Evolutionary conservation across 768 basidiomycete genomes (phyloP).

Genomic region (Mycena epipterygia): DNA sequence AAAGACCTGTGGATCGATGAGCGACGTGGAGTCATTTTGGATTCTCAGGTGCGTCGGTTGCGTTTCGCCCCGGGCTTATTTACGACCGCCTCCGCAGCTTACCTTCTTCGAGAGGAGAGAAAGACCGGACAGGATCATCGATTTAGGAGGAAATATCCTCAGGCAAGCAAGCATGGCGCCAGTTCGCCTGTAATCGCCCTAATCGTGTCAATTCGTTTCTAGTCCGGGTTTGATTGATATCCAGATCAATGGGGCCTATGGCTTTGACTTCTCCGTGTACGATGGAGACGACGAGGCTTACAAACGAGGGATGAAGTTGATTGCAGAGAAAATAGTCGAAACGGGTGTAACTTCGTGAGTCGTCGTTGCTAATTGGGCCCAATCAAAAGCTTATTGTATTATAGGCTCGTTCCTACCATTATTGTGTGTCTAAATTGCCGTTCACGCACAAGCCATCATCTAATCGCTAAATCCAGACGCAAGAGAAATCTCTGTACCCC

Average conservation of each 20-base stretch:
- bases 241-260: slow-evolving; percentile 92
- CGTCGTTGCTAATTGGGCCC: neutral
- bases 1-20: slow-evolving; percentile 90
- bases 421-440: slow-evolving; percentile 63
- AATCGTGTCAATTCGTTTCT: slow-evolving; percentile 11
- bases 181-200: slow-evolving; percentile 10
- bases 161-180: slow-evolving; percentile 56
- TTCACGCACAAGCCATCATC: slow-evolving; percentile 1
- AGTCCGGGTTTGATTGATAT: slow-evolving; percentile 91
- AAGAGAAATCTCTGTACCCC: slow-evolving; percentile 81
- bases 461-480: slow-evolving; percentile 65
- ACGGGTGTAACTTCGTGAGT: slow-evolving; percentile 91
- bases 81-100: slow-evolving; percentile 53
- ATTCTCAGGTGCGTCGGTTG: slow-evolving; percentile 70
- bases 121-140: slow-evolving; percentile 73
- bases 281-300: slow-evolving; percentile 80
- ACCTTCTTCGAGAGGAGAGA: slow-evolving; percentile 76
- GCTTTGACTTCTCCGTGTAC: slow-evolving; percentile 89
- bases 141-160: slow-evolving; percentile 83
- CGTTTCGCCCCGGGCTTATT: neutral
- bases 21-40: slow-evolving; percentile 77
- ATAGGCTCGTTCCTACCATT: slow-evolving; percentile 73
- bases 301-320: slow-evolving; percentile 72
- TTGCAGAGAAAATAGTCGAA: slow-evolving; percentile 84
- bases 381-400: slow-evolving; percentile 41